Conservation (phyloP, 306 rosid species). For the Prinsepia uniflora region DNA sequence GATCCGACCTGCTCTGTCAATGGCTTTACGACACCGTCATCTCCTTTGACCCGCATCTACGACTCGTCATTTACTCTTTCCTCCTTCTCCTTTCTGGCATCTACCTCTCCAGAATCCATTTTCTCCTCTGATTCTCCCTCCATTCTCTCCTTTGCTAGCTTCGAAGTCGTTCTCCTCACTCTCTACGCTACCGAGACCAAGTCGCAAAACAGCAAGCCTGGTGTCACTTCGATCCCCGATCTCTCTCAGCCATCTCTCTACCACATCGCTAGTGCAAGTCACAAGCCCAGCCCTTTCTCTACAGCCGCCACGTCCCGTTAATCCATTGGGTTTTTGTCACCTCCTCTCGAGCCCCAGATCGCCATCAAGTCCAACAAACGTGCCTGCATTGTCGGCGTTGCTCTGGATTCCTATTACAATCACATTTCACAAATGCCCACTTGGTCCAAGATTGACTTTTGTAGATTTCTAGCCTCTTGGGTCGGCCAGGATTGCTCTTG, state of each 20-base stretch:
- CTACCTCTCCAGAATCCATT: constrained; percentile 76
- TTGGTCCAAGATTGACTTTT: constrained; percentile 88
- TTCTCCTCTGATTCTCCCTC: constrained; percentile 53
- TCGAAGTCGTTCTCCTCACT: constrained; percentile 86
- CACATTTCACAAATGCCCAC: constrained; percentile 96
- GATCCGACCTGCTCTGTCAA: constrained; percentile 85
- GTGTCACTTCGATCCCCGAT: constrained; percentile 72
- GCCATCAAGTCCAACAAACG: constrained; percentile 89
- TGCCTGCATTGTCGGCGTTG: constrained; percentile 79
- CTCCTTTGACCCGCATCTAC: constrained; percentile 77
- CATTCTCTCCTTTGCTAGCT: constrained; percentile 68
- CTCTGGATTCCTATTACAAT: constrained; percentile 70
- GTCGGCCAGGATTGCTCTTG: constrained; percentile 85
- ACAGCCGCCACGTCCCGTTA: background rate
- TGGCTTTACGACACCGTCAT: constrained; percentile 97
- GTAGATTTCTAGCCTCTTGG: constrained; percentile 62
- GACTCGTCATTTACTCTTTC: constrained; percentile 79
- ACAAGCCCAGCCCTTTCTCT: constrained; percentile 14
- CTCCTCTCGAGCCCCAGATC: constrained; percentile 69
- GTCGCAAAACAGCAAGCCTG: constrained; percentile 71
- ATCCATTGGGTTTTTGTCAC: constrained; percentile 53
- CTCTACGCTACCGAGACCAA: constrained; percentile 79
- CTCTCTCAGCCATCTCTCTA: constrained; percentile 87
- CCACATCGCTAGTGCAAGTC: constrained; percentile 44
- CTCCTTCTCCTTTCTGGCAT: constrained; percentile 72